Conservation (phyloP, 2,329 filamentous ascomycete genomes). For the Arthrobotrys iridis region DNA sequence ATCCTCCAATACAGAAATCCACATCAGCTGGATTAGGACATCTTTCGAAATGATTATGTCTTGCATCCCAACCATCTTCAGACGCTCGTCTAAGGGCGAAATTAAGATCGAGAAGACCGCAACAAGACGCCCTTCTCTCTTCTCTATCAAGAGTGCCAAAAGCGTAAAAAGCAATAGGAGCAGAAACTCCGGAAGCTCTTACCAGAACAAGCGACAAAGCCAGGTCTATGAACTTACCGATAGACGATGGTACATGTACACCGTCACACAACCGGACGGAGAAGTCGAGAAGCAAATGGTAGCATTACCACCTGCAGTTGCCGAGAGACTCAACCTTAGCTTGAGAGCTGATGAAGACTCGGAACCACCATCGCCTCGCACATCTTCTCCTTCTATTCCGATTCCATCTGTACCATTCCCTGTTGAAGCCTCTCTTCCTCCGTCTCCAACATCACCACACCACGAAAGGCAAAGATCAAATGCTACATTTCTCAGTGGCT, state of each 20-base stretch:
- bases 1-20: conserved; percentile 3
- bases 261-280: conserved; percentile 47
- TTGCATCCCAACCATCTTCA: conserved; percentile 51
- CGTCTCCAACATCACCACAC: conserved; percentile 38
- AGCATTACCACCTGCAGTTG: conserved; percentile 42
- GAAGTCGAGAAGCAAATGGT: conserved; percentile 50
- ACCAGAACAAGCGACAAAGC: conserved; percentile 52
- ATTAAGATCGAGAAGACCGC: conserved; percentile 37
- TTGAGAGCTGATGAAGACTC: conserved; percentile 45
- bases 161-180: conserved; percentile 46
- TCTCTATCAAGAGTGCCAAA: conserved; percentile 47
- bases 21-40: conserved; percentile 1
- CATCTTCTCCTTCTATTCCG: conserved; percentile 45
- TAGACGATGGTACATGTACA: conserved; percentile 54
- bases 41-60: conserved; percentile 51
- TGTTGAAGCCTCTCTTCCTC: conserved; percentile 23
- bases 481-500: conserved; percentile 36
- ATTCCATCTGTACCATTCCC: conserved; percentile 43
- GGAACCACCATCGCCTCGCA: conserved; percentile 48
- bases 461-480: conserved; percentile 45
- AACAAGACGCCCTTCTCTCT: conserved; percentile 44
- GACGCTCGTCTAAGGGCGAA: conserved; percentile 33
- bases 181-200: conserved; percentile 44
- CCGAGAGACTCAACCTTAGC: conserved; percentile 46
- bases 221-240: conserved; percentile 53